Evolutionary conservation across 768 basidiomycete genomes (phyloP).

Genomic region (Nidularia pulvinata): DNA sequence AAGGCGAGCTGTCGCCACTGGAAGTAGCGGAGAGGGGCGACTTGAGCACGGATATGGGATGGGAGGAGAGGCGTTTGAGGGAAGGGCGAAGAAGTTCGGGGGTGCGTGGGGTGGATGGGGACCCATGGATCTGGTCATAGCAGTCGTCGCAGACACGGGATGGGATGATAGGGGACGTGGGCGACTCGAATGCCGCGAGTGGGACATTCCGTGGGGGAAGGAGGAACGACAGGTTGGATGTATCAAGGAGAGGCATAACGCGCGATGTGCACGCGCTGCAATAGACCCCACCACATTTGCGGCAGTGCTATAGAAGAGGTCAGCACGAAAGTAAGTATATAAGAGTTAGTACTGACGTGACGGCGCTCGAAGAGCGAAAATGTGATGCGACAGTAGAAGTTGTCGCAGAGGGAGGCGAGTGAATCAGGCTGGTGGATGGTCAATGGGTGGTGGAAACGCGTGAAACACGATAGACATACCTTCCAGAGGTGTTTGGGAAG

Average conservation of each 20-base stretch:
- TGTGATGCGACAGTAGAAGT: conserved; percentile 61
- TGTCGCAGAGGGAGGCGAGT: conserved; percentile 65
- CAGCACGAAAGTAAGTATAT: conserved; percentile 8
- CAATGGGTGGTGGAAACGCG: conserved; percentile 10
- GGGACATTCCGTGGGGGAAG: conserved; percentile 72
- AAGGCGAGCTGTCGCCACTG: conserved; percentile 27
- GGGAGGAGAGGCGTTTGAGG: conserved; percentile 29
- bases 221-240: conserved; percentile 68
- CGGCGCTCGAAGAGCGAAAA: conserved; percentile 75
- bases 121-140: conserved; percentile 71
- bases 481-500: conserved; percentile 76
- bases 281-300: conserved; percentile 83
- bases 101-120: conserved; percentile 39
- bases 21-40: conserved; percentile 30
- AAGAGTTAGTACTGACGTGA: conserved; percentile 52
- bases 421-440: conserved; percentile 50
- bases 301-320: conserved; percentile 59
- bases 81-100: conserved; percentile 31
- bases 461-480: conserved; percentile 29
- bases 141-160: conserved; percentile 81
- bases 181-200: conserved; percentile 54
- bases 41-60: conserved; percentile 36
- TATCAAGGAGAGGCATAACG: conserved; percentile 66
- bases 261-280: conserved; percentile 63
- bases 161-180: conserved; percentile 53